These are phyloP conservation scores for Xanthoconium stramineum DNA, from an alignment of 768 basidiomycete genomes.

Conservation along the genomic window DNA sequence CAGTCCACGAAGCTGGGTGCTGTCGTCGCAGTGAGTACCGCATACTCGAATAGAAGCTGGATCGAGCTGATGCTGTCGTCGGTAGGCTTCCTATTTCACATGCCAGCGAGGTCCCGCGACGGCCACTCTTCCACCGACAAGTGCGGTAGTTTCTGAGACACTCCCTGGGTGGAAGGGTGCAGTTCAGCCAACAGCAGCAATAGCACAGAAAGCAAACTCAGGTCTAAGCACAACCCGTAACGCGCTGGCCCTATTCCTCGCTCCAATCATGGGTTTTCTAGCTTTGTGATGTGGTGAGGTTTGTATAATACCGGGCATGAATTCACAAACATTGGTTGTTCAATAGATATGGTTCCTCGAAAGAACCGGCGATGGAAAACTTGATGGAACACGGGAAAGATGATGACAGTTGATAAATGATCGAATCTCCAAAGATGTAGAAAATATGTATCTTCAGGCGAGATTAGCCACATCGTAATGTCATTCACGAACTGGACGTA, in stretches of 20 bases:
- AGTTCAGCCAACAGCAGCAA: slow-evolving; percentile 10
- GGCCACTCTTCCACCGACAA: slow-evolving; percentile 51
- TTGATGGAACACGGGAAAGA: slow-evolving; percentile 4
- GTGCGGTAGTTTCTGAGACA: slow-evolving; percentile 64
- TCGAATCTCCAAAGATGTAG: no score
- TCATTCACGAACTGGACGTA: no score
- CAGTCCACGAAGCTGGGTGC: slow-evolving; percentile 55
- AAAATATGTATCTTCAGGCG: no score
- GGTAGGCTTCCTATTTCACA: slow-evolving; percentile 65
- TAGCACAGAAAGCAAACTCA: slow-evolving; percentile 22
- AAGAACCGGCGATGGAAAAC: not conserved
- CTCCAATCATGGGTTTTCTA: slow-evolving; percentile 28
- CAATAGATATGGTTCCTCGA: slow-evolving; percentile 20
- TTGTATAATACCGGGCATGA: not conserved
- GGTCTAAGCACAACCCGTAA: slow-evolving; percentile 19
- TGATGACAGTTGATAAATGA: no score
- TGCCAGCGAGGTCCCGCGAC: slow-evolving; percentile 69
- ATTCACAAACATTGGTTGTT: slow-evolving; percentile 1
- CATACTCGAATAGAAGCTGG: not conserved
- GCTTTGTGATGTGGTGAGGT: slow-evolving; percentile 14
- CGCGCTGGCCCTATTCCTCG: slow-evolving; percentile 21
- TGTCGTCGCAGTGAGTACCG: slow-evolving; percentile 53
- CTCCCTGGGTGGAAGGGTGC: slow-evolving; percentile 33
- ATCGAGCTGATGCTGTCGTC: slow-evolving; percentile 3
- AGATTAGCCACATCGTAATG: no score